Conservation (phyloP, 1,284 basidiomycete species). For the Boletellus sp. region DNA sequence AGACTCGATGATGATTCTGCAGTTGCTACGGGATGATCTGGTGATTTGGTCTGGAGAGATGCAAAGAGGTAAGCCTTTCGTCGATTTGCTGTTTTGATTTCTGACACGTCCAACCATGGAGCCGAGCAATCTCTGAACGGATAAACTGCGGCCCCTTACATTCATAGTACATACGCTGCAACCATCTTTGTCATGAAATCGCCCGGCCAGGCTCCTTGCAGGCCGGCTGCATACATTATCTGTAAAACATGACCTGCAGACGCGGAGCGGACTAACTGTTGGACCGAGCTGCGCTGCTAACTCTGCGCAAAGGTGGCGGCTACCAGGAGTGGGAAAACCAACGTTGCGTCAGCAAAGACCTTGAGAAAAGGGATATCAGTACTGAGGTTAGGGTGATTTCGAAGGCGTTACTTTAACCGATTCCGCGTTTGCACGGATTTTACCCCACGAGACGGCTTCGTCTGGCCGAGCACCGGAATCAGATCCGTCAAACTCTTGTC, state of each 20-base stretch:
- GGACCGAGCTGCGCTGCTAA: background rate
- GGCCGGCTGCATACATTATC: slow-evolving; percentile 11
- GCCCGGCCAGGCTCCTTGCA: background rate
- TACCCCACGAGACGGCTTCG: slow-evolving; percentile 99
- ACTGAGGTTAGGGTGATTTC: background rate
- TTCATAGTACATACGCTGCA: background rate
- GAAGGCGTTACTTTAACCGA: slow-evolving; percentile 76
- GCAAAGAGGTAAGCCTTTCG: slow-evolving; percentile 35
- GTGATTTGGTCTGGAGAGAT: slow-evolving; percentile 63
- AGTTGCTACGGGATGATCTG: slow-evolving; percentile 62
- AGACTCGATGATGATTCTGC: slow-evolving; percentile 65
- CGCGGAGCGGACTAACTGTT: background rate
- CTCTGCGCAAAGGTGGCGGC: slow-evolving; percentile 81
- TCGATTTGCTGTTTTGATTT: slow-evolving; percentile 7
- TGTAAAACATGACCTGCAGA: slow-evolving; percentile 2
- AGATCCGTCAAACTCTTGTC: slow-evolving; percentile 98
- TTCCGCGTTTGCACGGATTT: slow-evolving; percentile 89
- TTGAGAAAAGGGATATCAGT: slow-evolving; percentile 16
- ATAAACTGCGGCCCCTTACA: slow-evolving; percentile 6
- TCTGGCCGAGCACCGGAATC: slow-evolving; percentile 97
- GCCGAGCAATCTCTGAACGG: slow-evolving; percentile 22
- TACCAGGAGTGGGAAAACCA: slow-evolving; percentile 88
- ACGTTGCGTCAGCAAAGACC: slow-evolving; percentile 79
- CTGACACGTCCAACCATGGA: slow-evolving; percentile 15
- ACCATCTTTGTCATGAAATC: background rate